Evolutionary conservation across 78 protist species (phyloP), one percentile per base, ranked within the genome.

Genomic region (Guillardia theta): DNA sequence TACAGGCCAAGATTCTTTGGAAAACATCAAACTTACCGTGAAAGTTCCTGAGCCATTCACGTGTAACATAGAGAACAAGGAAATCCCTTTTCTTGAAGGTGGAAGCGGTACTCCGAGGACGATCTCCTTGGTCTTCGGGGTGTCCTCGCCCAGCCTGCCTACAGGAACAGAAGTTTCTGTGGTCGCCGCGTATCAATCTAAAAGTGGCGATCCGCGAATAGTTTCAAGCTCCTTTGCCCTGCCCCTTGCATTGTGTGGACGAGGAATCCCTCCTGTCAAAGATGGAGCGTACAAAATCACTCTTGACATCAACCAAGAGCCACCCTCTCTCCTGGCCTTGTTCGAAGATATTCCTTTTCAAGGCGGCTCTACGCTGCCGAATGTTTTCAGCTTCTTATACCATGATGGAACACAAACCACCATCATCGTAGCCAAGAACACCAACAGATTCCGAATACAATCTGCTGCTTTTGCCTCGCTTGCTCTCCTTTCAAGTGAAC

Each of bases 221-320:
- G 87, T 76, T 9, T 27, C 70, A 27, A 24, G 44, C 50, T 19
- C 6, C 41, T 0, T 93, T 0, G 27, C 0, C 10, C 93, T 95
- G 30, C 96, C 96, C 47, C 70, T 95, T 33, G 9, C 27, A 36
- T 0, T 95, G 48, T 93, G 90, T 19, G 58, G 70, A 50, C 78
- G 12, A 15, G 45, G 30, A 1, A 30, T 95, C 41, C 62, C 94
- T 1, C 88, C 92, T 12, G 41, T 92, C 64, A 95, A 95, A 76
- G 48, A n/a, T 45, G 15, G 77, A 8, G 53, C 33, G 19, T 92
- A 36, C 64, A 0, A 87, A 62, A 12, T 87, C n/a, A 94, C 95
- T 2, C 21, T 95, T 47, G 96, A 95, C 77, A 77, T 94, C 37
- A 93, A 95, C 88, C 80, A 48, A 36, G 18, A 88, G 46, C 94